Evolutionary conservation across 2,329 filamentous ascomycete species (phyloP).

Genomic region (Penicillium polonicum): DNA sequence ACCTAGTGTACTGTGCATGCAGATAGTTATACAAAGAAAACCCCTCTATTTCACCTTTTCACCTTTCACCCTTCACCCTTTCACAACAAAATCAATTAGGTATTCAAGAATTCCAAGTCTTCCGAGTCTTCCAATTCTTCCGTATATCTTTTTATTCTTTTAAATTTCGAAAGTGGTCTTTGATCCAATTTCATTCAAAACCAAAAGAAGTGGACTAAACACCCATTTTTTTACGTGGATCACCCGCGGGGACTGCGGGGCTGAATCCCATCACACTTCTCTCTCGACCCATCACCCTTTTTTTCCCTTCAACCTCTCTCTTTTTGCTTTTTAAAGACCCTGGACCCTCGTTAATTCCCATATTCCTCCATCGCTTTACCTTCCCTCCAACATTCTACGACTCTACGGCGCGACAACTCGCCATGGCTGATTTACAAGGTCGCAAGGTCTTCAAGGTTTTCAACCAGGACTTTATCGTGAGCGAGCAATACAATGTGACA

Average conservation of each 20-base stretch:
- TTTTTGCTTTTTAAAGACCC: conserved; percentile 3
- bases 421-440: conserved; percentile 62
- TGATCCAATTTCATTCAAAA: background rate
- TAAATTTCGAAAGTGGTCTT: background rate
- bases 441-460: conserved; percentile 99
- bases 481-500: conserved; percentile 96
- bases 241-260: conserved; percentile 28
- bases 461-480: conserved; percentile 98
- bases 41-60: background rate
- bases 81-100: background rate
- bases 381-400: background rate
- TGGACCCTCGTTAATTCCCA: background rate
- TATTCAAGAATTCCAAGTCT: background rate
- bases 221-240: conserved; percentile 9
- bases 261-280: conserved; percentile 24
- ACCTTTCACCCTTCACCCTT: background rate
- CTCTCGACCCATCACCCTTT: conserved; percentile 13
- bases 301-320: conserved; percentile 10
- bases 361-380: conserved; percentile 2
- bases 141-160: background rate
- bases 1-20: too few relatives aligned
- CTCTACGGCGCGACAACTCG: conserved; percentile 8
- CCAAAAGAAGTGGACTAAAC: background rate
- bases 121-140: background rate
- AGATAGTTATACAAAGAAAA: background rate